Evolutionary conservation across 2,329 filamentous ascomycete species (phyloP).

Genomic region (Ilyonectria sp.): DNA sequence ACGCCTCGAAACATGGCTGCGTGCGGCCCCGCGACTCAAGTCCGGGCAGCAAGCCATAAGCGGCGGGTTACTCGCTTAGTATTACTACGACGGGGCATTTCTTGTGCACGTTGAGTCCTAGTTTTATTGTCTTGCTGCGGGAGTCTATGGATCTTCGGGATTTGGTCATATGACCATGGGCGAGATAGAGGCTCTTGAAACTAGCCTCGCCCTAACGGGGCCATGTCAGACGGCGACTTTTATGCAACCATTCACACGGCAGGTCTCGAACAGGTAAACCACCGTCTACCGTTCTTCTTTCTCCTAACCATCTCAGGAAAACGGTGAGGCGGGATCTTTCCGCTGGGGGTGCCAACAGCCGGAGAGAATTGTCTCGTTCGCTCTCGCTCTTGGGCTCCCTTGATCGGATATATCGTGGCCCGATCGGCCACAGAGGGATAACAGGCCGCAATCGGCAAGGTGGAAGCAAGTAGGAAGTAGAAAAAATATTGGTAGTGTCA

Average conservation of each 20-base stretch:
- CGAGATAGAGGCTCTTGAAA: neutral
- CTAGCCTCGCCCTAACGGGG: conserved; percentile 8
- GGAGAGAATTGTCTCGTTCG: conserved; percentile 1
- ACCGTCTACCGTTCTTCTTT: neutral
- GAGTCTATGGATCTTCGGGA: neutral
- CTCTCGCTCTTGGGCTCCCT: neutral
- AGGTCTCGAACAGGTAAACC: conserved; percentile 5
- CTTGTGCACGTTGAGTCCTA: conserved; percentile 2
- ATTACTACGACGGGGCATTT: conserved; percentile 19
- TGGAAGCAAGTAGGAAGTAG: neutral
- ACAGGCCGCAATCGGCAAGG: conserved; percentile 14
- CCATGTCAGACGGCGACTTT: conserved; percentile 12
- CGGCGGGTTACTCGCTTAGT: neutral
- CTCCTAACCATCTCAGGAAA: neutral
- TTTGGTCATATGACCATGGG: neutral
- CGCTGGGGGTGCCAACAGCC: neutral
- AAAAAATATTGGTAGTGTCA: conserved; percentile 28
- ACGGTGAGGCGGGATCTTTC: conserved; percentile 15
- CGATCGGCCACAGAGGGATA: neutral
- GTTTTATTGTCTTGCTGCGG: neutral
- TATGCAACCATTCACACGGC: conserved; percentile 12
- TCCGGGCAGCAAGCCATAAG: conserved; percentile 4
- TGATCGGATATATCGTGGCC: conserved; percentile 8
- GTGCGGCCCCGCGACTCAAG: neutral
- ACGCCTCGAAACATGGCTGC: neutral